Percentiles rank a stretch among this genome's conserved stretches.
These are phyloP conservation scores for Aspergillus ostianus DNA, from an alignment of 495 filamentous ascomycete genomes.

Conservation along the genomic window DNA sequence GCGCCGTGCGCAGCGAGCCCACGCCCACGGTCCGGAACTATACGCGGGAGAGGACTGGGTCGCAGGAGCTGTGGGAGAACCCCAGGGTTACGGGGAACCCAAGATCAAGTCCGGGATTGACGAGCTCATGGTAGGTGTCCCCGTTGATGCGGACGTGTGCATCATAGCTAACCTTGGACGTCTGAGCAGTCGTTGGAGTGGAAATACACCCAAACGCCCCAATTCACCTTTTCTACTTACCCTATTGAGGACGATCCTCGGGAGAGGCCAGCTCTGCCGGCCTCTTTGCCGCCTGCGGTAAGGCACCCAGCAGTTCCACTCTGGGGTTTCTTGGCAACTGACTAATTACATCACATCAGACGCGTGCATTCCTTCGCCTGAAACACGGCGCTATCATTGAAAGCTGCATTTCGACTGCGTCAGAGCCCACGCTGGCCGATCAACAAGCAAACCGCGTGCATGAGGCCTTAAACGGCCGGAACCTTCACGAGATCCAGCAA, in stretches of 20 bases:
- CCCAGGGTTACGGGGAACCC: conserved; percentile 39
- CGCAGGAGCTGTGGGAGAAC: conserved; percentile 47
- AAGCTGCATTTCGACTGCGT: conserved; percentile 43
- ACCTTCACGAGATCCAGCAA: conserved; percentile 41
- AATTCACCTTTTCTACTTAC: conserved; percentile 70
- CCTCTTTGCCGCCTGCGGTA: conserved; percentile 39
- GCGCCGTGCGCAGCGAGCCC: conserved; percentile 33
- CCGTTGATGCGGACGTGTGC: neutral
- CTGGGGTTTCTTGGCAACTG: neutral
- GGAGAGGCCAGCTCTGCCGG: conserved; percentile 45
- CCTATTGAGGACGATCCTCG: conserved; percentile 54
- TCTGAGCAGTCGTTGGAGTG: conserved; percentile 61
- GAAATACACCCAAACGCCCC: conserved; percentile 81
- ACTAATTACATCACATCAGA: conserved; percentile 18
- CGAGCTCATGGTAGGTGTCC: conserved; percentile 54
- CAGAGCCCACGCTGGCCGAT: conserved; percentile 29
- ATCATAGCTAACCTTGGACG: conserved; percentile 1
- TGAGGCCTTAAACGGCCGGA: conserved; percentile 35
- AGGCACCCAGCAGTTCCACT: conserved; percentile 10
- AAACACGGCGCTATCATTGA: conserved; percentile 46
- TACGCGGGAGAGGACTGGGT: conserved; percentile 43
- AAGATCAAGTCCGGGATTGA: conserved; percentile 56
- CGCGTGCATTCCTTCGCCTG: conserved; percentile 39
- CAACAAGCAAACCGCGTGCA: conserved; percentile 39
- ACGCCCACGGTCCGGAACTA: conserved; percentile 35